Conservation (phyloP, 2,329 filamentous ascomycete genomes). For the Ceratocystis diversiconidia region DNA sequence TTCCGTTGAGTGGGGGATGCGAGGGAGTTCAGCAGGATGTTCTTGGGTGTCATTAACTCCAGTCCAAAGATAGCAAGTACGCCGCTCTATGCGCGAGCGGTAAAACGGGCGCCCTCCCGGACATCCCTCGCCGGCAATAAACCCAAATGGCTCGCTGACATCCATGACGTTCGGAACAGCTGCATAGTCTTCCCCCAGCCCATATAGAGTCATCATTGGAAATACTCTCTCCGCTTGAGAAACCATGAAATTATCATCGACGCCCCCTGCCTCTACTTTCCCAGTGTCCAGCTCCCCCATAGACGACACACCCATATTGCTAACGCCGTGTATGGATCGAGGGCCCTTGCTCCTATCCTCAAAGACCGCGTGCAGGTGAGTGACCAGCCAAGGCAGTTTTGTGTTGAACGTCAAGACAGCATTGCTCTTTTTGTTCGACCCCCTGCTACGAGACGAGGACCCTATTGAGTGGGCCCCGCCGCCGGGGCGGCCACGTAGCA, state of each 20-base stretch:
- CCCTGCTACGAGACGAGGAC: conserved; percentile 36
- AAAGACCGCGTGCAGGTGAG: conserved; percentile 67
- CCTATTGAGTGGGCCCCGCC: conserved; percentile 8
- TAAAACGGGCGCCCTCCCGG: conserved; percentile 72
- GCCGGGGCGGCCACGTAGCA: conserved; percentile 67
- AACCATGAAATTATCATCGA: conserved; percentile 60
- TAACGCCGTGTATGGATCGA: conserved; percentile 68
- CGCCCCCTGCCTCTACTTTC: conserved; percentile 70
- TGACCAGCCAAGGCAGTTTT: conserved; percentile 64
- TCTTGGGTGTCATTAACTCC: background rate
- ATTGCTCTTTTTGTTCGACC: conserved; percentile 46
- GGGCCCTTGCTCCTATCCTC: conserved; percentile 57
- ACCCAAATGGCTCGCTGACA: conserved; percentile 70
- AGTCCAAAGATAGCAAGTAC: conserved; percentile 5
- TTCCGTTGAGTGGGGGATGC: conserved; percentile 54
- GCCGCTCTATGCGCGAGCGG: conserved; percentile 28
- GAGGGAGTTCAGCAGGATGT: conserved; percentile 32
- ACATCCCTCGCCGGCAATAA: conserved; percentile 73
- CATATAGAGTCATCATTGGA: conserved; percentile 60
- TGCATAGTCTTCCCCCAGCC: conserved; percentile 63
- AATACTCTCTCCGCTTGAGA: conserved; percentile 66
- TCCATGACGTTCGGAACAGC: conserved; percentile 79
- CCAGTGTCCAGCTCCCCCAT: conserved; percentile 64
- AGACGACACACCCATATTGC: conserved; percentile 64
- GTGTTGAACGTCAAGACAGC: conserved; percentile 78